Conservation (phyloP, 2,329 filamentous ascomycete species). For the Didymosphaeria variabile region DNA sequence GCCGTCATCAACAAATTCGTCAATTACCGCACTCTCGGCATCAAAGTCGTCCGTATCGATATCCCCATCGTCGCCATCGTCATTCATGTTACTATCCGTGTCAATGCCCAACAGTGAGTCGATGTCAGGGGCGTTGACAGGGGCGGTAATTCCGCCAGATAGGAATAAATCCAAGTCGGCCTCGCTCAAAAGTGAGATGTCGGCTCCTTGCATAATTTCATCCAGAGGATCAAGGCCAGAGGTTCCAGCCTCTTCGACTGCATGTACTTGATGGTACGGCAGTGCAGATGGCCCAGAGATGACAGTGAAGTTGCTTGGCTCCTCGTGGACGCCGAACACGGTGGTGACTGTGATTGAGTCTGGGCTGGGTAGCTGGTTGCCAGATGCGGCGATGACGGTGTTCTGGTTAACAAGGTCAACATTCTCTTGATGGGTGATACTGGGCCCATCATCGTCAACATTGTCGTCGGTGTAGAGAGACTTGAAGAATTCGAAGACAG, state of each 20-base stretch:
- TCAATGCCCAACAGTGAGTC: slow-evolving; percentile 5
- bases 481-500: slow-evolving; percentile 46
- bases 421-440: slow-evolving; percentile 18
- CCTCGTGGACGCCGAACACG: slow-evolving; percentile 45
- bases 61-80: slow-evolving; percentile 38
- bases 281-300: slow-evolving; percentile 32
- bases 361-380: slow-evolving; percentile 32
- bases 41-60: slow-evolving; percentile 39
- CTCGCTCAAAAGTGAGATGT: background rate
- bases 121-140: slow-evolving; percentile 12
- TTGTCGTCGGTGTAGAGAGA: slow-evolving; percentile 32
- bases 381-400: background rate
- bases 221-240: slow-evolving; percentile 1
- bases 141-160: slow-evolving; percentile 13
- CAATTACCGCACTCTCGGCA: slow-evolving; percentile 35
- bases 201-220: background rate
- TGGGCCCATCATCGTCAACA: slow-evolving; percentile 2
- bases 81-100: slow-evolving; percentile 25
- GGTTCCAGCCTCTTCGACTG: background rate
- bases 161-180: background rate
- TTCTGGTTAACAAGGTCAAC: slow-evolving; percentile 16
- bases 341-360: slow-evolving; percentile 48
- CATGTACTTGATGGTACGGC: background rate
- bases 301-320: slow-evolving; percentile 40
- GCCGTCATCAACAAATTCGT: slow-evolving; percentile 35